Conservation (phyloP, 306 rosid genomes). For the Prinsepia uniflora region DNA sequence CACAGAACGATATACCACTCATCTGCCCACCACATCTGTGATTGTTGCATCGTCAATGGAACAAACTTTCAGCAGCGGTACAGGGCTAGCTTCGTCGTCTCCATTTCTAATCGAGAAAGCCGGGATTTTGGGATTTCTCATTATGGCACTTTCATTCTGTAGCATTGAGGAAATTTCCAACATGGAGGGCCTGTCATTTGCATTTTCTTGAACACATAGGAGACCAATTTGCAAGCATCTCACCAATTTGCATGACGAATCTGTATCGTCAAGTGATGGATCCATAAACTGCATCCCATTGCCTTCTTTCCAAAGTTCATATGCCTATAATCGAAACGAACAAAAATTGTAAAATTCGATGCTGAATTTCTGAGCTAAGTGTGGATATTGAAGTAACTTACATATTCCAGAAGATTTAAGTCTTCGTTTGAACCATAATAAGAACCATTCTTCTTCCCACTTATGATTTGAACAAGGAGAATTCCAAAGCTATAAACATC, state of each 20-base stretch:
- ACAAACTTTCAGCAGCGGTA: neutral
- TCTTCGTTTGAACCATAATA: constrained; percentile 14
- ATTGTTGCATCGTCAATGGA: constrained; percentile 14
- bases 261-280: constrained; percentile 30
- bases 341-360: no score
- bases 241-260: constrained; percentile 25
- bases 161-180: constrained; percentile 34
- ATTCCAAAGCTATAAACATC: constrained; percentile 40
- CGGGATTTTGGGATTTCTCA: constrained; percentile 20
- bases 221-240: constrained; percentile 36
- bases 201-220: constrained; percentile 32
- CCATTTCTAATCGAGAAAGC: constrained; percentile 21
- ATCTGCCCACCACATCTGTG: constrained; percentile 16
- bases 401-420: constrained; percentile 28
- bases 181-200: constrained; percentile 37
- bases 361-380: no score
- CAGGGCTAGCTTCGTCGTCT: neutral
- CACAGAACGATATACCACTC: neutral
- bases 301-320: constrained; percentile 35
- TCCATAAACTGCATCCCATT: constrained; percentile 30
- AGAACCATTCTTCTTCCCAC: constrained; percentile 22
- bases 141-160: constrained; percentile 10
- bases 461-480: constrained; percentile 35
- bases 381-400: neutral
- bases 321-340: neutral